Base-by-base conservation (phyloP, 1,139 yeast species). In the Diutina scorzettiae region DNA sequence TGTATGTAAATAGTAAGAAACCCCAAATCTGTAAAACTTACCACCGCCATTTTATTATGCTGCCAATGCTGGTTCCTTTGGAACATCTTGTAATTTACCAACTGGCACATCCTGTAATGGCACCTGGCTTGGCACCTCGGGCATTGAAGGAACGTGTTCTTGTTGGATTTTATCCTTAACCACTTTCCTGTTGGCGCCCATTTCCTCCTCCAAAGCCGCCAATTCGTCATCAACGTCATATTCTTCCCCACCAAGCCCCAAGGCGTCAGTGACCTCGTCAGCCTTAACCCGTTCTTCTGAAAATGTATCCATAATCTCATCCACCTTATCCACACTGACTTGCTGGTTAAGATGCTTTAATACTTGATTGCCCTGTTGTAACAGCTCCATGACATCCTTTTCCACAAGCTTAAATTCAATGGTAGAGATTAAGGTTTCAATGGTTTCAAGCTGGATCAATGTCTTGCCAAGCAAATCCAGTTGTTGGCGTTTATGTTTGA, bases 351-450 rank as follows among this genome's bases (percentile, higher is more conserved):
- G 67, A 49, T 76, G 77, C 50, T 72, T 78, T 49, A 91, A 69
- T 7, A 86, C 85, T 45, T 69, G 64, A 55, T 82, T 86, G 21
- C 97, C 97, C 49, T 82, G 81, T 50, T 76, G 70, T 40, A 91
- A 66, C 0, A 96, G 96, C 48, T 72, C 74, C 14, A 87, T 51
- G 42, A 91, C 89, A 53, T 86, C 95, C 50, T 79, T 78, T 56
- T 89, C 97, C 31, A 91, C 81, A 47, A 84, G 62, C 52, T 94
- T 91, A 62, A 84, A 87, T 60, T 91, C 97, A 36, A 91, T 82
- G 27, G 83, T 79, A 19, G 78, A 74, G 4, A 81, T 77, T 55
- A 84, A 66, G 43, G 69, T 68, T 54, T 89, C 96, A 33, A 91
- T 61, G 41, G 84, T 83, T 45, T 78, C 81, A 27, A 87, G 64